Base-by-base conservation (phyloP, 2,329 filamentous ascomycete genomes). In the Sporothrix inflata region DNA sequence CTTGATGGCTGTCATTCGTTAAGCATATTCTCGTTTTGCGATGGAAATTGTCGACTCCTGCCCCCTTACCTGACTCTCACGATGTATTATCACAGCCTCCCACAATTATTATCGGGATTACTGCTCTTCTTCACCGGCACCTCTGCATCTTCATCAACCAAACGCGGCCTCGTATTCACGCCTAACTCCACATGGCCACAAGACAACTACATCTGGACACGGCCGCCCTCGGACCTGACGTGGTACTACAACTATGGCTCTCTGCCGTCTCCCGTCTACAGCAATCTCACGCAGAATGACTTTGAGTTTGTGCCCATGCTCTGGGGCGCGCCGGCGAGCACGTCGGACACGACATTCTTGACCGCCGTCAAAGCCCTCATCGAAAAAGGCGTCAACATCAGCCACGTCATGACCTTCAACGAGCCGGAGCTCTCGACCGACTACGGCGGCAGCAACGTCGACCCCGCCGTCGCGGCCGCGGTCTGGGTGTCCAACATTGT, bases 201-300 rank as follows among this genome's bases (percentile, higher is more conserved):
- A 19, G 92, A 95, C 81, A 88, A 93, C 81, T 79, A 84, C 63
- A 84, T 91, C 76, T 94, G 92, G 91, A 82, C 84, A 12, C 79
- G 83, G 57, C 69, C 82, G 6, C 84, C 83, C 49, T 88, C 86
- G 21, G 87, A 89, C 55, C 81, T 95, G 71, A 91, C 89, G 3
- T 96, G 93, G 93, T 96, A 96, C 84, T 96, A 95, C 86, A 95
- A 94, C 83, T 96, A 94, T 80, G 81, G 82, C 34, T 78, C 84
- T 24, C 78, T 80, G 3, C 91, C 92, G 1, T 88, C 89, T 0
- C 74, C 84, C 0, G 82, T 82, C 55, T 90, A 86, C 78, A 75
- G 80, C 53, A 80, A 84, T 67, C 77, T 84, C 40, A 76, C 85
- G 0, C 87, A 90, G 76, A 82, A 83, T 16, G 80, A 85, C 16